phyloP scores from a whole-genome alignment of 306 rosid species.

The Bauhinia variegata region DNA sequence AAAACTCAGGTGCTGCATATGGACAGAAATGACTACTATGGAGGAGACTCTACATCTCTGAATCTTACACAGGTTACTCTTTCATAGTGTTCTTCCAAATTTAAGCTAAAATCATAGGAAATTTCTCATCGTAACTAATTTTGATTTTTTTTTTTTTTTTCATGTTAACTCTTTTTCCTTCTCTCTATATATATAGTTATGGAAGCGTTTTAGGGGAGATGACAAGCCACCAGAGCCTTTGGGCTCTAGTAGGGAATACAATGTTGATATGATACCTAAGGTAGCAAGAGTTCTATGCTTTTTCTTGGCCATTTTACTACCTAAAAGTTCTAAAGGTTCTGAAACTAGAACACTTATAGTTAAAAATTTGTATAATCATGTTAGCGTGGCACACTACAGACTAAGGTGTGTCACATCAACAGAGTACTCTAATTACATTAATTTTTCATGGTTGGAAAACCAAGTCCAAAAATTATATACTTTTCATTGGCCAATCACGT shows the following conservation, averaged over 20 bases:
- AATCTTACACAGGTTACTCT: slow-evolving; percentile 67
- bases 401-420: no score
- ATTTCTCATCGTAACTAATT: not conserved
- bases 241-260: slow-evolving; percentile 73
- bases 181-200: slow-evolving; percentile 61
- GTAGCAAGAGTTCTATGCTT: slow-evolving; percentile 36
- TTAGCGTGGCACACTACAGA: no score
- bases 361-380: no score
- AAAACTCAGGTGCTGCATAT: slow-evolving; percentile 76
- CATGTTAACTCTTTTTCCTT: slow-evolving; percentile 25
- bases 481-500: not conserved
- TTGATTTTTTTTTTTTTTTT: not conserved
- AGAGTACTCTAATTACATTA: no score
- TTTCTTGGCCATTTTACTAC: not conserved
- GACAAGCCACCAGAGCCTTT: slow-evolving; percentile 52
- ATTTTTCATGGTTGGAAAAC: no score
- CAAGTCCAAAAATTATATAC: no score
- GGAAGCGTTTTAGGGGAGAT: slow-evolving; percentile 71
- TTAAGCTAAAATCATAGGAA: not conserved
- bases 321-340: no score
- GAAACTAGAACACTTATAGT: no score
- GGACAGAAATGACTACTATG: slow-evolving; percentile 86
- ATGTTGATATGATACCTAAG: slow-evolving; percentile 90
- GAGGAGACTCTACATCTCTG: slow-evolving; percentile 81
- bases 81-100: not conserved